Evolutionary conservation across 441 rosid genomes (phyloP), one percentile per base, ranked within the genome.

Genomic region (Geranium incanum): DNA sequence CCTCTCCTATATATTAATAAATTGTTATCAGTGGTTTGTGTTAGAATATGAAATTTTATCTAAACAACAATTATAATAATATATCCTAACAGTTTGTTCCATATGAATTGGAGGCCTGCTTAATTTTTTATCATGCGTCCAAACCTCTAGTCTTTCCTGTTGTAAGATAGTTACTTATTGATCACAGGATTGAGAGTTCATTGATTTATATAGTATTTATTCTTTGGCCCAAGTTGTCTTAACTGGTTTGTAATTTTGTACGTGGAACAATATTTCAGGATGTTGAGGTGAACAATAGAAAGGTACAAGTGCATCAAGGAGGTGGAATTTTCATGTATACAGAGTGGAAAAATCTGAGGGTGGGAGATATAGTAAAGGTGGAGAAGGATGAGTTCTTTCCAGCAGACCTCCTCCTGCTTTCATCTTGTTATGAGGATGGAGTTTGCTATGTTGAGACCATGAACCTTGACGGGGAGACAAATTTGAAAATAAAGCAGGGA

Each of bases 401-500:
- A 9, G 85, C 89, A 48, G 94, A 89, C 74, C 89, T 89, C 45
- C 69, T 89, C 78, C 76, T 89, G 68, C 75, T 89, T 8, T 84
- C 90, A 0, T 84, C 94, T 3, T 84, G 87, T 75, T 84, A 87
- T 70, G 91, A 87, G 0, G 94, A 89, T 23, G 86, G 86, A 9
- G 76, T 83, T 66, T 89, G 94, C 67, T 89, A 89, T 62, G 94
- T 89, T 5, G 94, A 87, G 81, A 87, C 94, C 68, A 89, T 82
- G 90, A 89, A 89, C 75, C 91, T 89, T 18, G 94, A 89, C 13
- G 94, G 94, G 8, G 94, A 89, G 78, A 89, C 91, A 43, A 89
- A 89, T 78, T 81, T 89, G 73, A 89, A 89, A 76, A 74, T 89
- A 39, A 87, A 89, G 78, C 89, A 89, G 72, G 86, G 86, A 4